Base-by-base conservation (phyloP, 2,329 filamentous ascomycete species). In the Juglanconis sp. region DNA sequence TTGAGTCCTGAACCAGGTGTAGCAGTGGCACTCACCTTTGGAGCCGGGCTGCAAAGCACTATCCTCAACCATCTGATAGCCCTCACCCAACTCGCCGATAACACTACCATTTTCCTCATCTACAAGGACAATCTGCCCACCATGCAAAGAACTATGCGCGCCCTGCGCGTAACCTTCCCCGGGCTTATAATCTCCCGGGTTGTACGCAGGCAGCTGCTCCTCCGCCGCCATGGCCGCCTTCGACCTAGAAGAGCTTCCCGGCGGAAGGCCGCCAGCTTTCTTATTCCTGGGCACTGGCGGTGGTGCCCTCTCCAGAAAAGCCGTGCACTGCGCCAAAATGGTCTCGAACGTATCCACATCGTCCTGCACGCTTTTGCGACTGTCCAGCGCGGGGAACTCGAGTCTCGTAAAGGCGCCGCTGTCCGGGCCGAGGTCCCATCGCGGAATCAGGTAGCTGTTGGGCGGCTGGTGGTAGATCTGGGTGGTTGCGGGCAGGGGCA, bases 381-480 rank as follows among this genome's bases (percentile, higher is more conserved):
- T 86, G 24, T 91, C 91, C 31, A 90, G 78, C 3, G 81, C 73
- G 0, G 93, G 93, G 67, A 99, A 98, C 72, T 97, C 90, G 70
- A 99, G 92, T 59, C 92, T 85, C 24, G 94, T 97, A 71, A 98
- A 98, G 17, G 92, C 91, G 62, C 92, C 93, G 65, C 88, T 89
- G 59, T 95, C 90, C 1, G 90, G 91, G 4, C 92, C 93, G 15
- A 97, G 79, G 70, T 98, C 94, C 92, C 94, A 97, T 66, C 94
- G 87, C 15, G 95, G 95, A 64, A 99, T 96, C 51, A 98, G 81
- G 71, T 98, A 98, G 79, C 91, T 96, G 65, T 83, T 87, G 0
- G 94, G 94, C 6, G 93, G 92, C 76, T 98, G 92, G 74, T 96
- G 92, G 77, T 96, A 98, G 72, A 99, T 95, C 73, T 98, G 94